Conservation (phyloP, 176 grass and related monocot species). For the Ananas comosus region DNA sequence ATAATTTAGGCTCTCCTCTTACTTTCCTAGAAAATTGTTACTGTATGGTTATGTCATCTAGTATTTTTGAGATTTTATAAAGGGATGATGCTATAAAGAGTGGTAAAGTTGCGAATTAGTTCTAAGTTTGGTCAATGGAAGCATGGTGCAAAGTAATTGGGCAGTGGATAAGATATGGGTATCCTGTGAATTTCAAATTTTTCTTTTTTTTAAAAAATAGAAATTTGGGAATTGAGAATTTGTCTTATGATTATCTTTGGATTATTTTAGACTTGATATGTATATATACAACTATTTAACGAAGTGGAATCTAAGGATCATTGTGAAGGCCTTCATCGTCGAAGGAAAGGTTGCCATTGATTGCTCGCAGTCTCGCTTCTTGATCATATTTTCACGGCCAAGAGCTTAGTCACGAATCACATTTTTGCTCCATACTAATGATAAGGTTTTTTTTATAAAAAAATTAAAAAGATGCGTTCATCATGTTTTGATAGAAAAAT, state of each 20-base stretch:
- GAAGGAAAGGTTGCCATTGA: conserved; percentile 90
- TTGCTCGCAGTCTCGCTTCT: neutral
- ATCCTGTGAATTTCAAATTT: neutral
- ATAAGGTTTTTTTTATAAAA: too few relatives aligned
- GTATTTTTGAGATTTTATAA: neutral
- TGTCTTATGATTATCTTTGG: neutral
- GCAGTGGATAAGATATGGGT: conserved; percentile 96
- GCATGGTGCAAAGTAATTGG: conserved; percentile 95
- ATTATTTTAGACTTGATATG: conserved; percentile 68
- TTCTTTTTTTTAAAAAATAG: neutral
- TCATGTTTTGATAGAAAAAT: too few relatives aligned
- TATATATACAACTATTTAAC: conserved; percentile 92
- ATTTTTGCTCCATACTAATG: too few relatives aligned
- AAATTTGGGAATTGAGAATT: neutral
- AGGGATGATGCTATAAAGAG: neutral
- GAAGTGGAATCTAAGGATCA: conserved; percentile 80
- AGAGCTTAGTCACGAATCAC: too few relatives aligned
- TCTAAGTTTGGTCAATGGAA: neutral
- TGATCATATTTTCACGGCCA: too few relatives aligned
- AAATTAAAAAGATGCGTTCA: too few relatives aligned
- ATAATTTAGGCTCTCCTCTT: neutral
- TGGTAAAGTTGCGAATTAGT: neutral
- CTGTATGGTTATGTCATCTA: neutral
- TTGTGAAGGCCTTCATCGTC: conserved; percentile 84
- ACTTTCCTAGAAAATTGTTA: neutral